Evolutionary conservation across 768 basidiomycete genomes (phyloP).

Genomic region (Pleurotus platypus): DNA sequence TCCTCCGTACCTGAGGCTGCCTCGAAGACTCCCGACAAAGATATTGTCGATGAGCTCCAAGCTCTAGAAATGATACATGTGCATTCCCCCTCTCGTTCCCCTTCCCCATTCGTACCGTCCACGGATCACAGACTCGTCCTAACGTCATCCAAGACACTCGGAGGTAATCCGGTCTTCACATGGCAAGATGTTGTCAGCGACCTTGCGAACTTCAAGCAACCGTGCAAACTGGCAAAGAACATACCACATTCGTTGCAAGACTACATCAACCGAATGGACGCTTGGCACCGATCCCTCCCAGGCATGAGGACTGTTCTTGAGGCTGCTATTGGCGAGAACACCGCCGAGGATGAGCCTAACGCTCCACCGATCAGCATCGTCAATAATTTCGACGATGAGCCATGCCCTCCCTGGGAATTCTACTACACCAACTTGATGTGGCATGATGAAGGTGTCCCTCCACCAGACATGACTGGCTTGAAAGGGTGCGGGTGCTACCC

Average conservation of each 20-base stretch:
- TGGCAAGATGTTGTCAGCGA: constrained; percentile 34
- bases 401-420: constrained; percentile 83
- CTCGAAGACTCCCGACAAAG: background rate
- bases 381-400: constrained; percentile 65
- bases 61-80: background rate
- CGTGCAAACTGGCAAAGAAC: constrained; percentile 37
- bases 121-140: constrained; percentile 7
- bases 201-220: constrained; percentile 27
- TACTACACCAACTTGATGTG: constrained; percentile 83
- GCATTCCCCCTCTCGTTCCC: background rate
- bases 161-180: constrained; percentile 32
- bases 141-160: constrained; percentile 13
- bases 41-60: background rate
- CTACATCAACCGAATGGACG: constrained; percentile 52
- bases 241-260: constrained; percentile 67
- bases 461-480: constrained; percentile 55
- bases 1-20: no score
- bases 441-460: constrained; percentile 64
- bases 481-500: constrained; percentile 75
- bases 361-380: constrained; percentile 67
- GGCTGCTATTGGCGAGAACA: constrained; percentile 61
- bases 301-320: constrained; percentile 56
- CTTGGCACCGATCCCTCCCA: constrained; percentile 32
- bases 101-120: constrained; percentile 5
- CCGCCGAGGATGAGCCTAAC: constrained; percentile 60